Percentiles rank a stretch among this genome's conserved stretches.
These are phyloP conservation scores for Nitzschia inconspicua DNA, from an alignment of 108 stramenopile species.

Conservation along the genomic window DNA sequence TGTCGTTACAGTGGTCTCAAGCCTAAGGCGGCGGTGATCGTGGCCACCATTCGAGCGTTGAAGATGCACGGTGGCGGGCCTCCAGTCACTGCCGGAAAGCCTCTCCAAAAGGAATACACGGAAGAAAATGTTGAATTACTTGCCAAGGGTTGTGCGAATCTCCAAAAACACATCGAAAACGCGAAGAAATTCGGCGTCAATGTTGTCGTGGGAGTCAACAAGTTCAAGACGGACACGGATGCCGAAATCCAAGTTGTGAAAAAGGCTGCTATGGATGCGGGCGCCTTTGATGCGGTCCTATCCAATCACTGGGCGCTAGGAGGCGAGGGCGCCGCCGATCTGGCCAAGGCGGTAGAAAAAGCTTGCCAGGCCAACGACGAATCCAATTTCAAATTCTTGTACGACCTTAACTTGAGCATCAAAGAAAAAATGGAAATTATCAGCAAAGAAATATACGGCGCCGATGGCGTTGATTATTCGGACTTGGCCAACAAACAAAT, in stretches of 20 bases:
- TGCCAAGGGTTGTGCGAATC: slow-evolving; percentile 79
- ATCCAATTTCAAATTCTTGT: slow-evolving; percentile 86
- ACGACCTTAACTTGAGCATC: slow-evolving; percentile 79
- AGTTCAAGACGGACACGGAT: slow-evolving; percentile 89
- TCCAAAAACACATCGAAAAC: slow-evolving; percentile 92
- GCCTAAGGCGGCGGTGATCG: slow-evolving; percentile 95
- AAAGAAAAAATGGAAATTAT: slow-evolving; percentile 90
- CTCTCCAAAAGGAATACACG: slow-evolving; percentile 77
- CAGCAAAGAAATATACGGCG: slow-evolving; percentile 94
- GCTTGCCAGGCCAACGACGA: slow-evolving; percentile 75
- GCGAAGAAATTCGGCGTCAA: slow-evolving; percentile 95
- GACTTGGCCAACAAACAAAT: slow-evolving; percentile 90
- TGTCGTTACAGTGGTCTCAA: slow-evolving; percentile 86
- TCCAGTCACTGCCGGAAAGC: slow-evolving; percentile 87
- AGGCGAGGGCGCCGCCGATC: slow-evolving; percentile 91
- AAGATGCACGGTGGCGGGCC: slow-evolving; percentile 99
- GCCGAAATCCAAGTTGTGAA: slow-evolving; percentile 92
- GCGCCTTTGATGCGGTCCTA: slow-evolving; percentile 88
- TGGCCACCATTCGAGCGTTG: slow-evolving; percentile 97
- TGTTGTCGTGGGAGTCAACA: slow-evolving; percentile 93
- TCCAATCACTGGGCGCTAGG: slow-evolving; percentile 97
- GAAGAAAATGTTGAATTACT: slow-evolving; percentile 82
- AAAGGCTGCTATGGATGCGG: slow-evolving; percentile 81
- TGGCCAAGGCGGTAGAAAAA: slow-evolving; percentile 84
- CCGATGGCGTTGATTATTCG: slow-evolving; percentile 91